These are phyloP conservation scores for Pythium volutum DNA, from an alignment of 352 stramenopile species.

Conservation along the genomic window DNA sequence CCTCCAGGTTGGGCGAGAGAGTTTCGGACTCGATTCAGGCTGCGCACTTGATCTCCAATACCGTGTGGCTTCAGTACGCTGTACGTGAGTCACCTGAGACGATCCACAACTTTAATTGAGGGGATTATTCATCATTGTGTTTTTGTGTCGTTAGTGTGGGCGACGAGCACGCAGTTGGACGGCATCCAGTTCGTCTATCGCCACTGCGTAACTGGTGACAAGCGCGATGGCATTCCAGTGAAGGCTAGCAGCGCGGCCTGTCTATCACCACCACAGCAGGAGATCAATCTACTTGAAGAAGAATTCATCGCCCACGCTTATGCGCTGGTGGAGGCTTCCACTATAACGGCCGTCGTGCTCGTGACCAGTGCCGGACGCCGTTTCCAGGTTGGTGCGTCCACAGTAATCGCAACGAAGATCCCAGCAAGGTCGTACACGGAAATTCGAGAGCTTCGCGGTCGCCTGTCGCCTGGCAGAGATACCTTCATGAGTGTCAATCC, in stretches of 20 bases:
- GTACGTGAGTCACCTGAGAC: neutral
- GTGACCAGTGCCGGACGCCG: constrained; percentile 7
- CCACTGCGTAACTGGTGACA: neutral
- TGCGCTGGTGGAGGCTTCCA: neutral
- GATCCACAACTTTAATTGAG: too few species aligned
- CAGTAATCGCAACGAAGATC: neutral
- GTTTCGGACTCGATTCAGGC: neutral
- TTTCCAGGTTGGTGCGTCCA: neutral
- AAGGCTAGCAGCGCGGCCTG: neutral
- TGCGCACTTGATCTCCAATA: neutral
- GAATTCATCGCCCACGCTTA: constrained; percentile 8
- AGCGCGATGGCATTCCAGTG: neutral
- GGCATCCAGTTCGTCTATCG: constrained; percentile 17
- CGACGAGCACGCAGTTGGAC: neutral
- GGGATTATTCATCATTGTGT: neutral
- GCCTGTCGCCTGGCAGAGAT: neutral
- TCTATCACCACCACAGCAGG: neutral
- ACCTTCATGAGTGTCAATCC: neutral
- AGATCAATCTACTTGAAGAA: constrained; percentile 6
- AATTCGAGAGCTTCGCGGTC: neutral
- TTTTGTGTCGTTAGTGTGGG: constrained; percentile 4
- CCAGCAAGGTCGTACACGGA: neutral
- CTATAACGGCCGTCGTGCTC: neutral
- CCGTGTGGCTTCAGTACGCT: neutral
- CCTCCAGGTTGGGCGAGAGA: constrained; percentile 1